Evolutionary conservation across 805 yeast genomes (phyloP).

Genomic region (Candida yuanshanica): DNA sequence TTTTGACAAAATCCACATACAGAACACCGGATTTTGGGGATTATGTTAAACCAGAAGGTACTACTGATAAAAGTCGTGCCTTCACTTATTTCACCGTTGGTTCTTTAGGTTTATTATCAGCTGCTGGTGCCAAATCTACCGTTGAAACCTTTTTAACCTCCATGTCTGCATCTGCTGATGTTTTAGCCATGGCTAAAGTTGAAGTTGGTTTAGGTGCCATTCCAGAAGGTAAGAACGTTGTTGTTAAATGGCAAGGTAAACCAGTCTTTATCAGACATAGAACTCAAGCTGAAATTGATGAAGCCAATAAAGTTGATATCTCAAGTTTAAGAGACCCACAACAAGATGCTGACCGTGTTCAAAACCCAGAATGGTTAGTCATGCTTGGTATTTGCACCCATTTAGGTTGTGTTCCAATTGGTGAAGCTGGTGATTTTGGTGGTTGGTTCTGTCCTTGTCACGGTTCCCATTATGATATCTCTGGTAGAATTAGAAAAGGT

Average conservation of each 20-base stretch:
- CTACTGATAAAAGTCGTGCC: slow-evolving; percentile 75
- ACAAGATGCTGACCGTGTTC: slow-evolving; percentile 86
- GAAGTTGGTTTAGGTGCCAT: slow-evolving; percentile 91
- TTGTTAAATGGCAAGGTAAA: slow-evolving; percentile 99
- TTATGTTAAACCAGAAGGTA: slow-evolving; percentile 65
- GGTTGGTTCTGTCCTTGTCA: slow-evolving; percentile 99
- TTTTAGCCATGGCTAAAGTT: slow-evolving; percentile 98
- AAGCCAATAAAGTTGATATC: slow-evolving; percentile 83
- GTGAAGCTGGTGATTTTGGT: slow-evolving; percentile 99
- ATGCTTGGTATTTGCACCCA: slow-evolving; percentile 99
- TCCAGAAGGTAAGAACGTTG: slow-evolving; percentile 96
- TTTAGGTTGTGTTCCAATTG: slow-evolving; percentile 99
- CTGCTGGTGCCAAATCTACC: slow-evolving; percentile 94
- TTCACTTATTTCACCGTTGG: slow-evolving; percentile 98
- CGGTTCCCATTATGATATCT: slow-evolving; percentile 99
- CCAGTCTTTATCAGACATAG: slow-evolving; percentile 99
- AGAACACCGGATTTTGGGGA: slow-evolving; percentile 87
- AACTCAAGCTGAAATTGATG: slow-evolving; percentile 86
- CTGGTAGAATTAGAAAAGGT: slow-evolving; percentile 99
- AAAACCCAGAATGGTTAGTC: slow-evolving; percentile 96
- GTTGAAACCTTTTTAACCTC: slow-evolving; percentile 89
- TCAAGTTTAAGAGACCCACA: slow-evolving; percentile 88
- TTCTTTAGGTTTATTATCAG: slow-evolving; percentile 80
- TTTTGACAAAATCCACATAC: slow-evolving; percentile 64
- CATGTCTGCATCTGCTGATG: slow-evolving; percentile 98